These are phyloP conservation scores for Monilinia aucupariae DNA, from an alignment of 2,329 filamentous ascomycete genomes.

Conservation along the genomic window DNA sequence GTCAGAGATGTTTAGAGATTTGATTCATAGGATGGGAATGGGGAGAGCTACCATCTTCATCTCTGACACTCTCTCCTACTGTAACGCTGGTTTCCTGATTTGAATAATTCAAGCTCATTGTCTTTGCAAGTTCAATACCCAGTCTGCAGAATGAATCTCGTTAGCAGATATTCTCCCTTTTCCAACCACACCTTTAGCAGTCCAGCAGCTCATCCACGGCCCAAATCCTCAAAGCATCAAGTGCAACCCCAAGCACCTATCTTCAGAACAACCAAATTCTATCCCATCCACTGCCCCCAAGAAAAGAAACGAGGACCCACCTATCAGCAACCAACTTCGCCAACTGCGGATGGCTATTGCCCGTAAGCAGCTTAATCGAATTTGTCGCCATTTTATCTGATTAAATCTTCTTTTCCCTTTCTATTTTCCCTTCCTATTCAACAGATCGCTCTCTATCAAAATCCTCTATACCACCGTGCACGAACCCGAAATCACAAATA, in stretches of 20 bases:
- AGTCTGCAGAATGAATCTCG: conserved; percentile 45
- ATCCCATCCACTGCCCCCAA: neutral
- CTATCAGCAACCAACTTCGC: conserved; percentile 53
- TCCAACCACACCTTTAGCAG: neutral
- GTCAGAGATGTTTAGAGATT: neutral
- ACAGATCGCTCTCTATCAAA: neutral
- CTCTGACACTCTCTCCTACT: conserved; percentile 90
- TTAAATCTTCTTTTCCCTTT: neutral
- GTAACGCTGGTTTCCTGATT: conserved; percentile 87
- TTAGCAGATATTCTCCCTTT: conserved; percentile 6
- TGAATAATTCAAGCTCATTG: conserved; percentile 76
- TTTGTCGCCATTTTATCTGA: conserved; percentile 53
- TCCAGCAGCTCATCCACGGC: neutral
- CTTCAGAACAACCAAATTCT: neutral
- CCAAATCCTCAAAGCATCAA: neutral
- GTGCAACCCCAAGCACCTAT: neutral
- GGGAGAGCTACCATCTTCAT: conserved; percentile 68
- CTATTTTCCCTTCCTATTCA: neutral
- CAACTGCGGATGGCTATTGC: conserved; percentile 68
- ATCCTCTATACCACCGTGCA: neutral
- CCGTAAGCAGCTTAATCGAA: conserved; percentile 69
- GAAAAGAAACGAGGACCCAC: conserved; percentile 6
- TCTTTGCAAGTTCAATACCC: conserved; percentile 72
- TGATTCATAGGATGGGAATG: neutral
- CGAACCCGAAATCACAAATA: neutral